Evolutionary conservation across 495 filamentous ascomycete species (phyloP).

Genomic region (Talaromyces wortmannii): DNA sequence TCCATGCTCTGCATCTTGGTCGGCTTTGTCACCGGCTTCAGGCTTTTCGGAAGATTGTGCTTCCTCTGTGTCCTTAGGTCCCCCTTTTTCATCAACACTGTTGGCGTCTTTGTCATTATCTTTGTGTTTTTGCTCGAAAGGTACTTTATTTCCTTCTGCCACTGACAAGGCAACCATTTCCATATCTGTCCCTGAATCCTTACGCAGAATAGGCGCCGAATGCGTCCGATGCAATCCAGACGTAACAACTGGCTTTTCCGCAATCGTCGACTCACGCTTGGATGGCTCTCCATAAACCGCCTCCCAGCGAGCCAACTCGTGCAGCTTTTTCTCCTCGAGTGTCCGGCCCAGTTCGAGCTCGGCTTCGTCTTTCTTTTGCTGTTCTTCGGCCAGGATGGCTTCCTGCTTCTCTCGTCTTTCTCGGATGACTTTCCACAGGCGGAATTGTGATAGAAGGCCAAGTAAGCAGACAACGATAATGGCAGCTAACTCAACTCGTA

Average conservation of each 20-base stretch:
- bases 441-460: slow-evolving; percentile 77
- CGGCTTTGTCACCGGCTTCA: background rate
- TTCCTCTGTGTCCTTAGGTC: background rate
- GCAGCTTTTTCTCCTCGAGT: slow-evolving; percentile 59
- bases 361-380: slow-evolving; percentile 54
- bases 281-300: slow-evolving; percentile 52
- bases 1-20: background rate
- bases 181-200: slow-evolving; percentile 9
- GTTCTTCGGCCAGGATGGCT: slow-evolving; percentile 45
- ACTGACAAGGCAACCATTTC: slow-evolving; percentile 4
- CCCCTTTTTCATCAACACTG: too few species aligned
- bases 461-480: slow-evolving; percentile 67
- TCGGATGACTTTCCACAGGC: slow-evolving; percentile 82
- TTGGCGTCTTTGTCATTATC: background rate
- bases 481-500: slow-evolving; percentile 75
- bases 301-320: slow-evolving; percentile 76
- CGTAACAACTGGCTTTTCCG: background rate
- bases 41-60: background rate
- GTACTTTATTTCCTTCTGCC: slow-evolving; percentile 1
- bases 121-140: background rate
- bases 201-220: slow-evolving; percentile 1
- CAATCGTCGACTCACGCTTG: slow-evolving; percentile 16
- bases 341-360: slow-evolving; percentile 63
- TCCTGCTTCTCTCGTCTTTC: slow-evolving; percentile 59
- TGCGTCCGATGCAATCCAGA: background rate